A percentile compares a stretch with the other conserved stretches of the same genome.
These are phyloP conservation scores for Globisporangium echinulatum DNA, from an alignment of 352 stramenopile genomes.

Conservation along the genomic window DNA sequence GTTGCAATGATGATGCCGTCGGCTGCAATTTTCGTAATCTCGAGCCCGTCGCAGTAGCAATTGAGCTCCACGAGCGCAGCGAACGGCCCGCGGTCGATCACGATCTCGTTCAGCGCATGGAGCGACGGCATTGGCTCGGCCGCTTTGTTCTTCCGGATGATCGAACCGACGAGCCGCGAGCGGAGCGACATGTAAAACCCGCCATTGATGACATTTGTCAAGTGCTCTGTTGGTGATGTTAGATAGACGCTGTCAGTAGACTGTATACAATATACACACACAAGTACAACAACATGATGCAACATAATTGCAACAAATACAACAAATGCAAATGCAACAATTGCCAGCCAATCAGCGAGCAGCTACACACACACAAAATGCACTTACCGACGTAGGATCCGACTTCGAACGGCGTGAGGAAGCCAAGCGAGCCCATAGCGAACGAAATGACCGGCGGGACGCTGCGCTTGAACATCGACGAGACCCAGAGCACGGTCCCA, in stretches of 20 bases:
- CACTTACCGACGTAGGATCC: constrained; percentile 34
- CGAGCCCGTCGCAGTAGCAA: constrained; percentile 95
- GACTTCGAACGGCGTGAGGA: constrained; percentile 93
- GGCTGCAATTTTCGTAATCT: constrained; percentile 92
- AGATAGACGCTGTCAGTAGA: background rate
- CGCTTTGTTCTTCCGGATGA: constrained; percentile 56
- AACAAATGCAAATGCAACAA: background rate
- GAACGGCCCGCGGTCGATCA: constrained; percentile 92
- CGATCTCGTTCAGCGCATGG: constrained; percentile 98
- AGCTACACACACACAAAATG: background rate
- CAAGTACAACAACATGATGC: background rate
- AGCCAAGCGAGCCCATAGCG: constrained; percentile 93
- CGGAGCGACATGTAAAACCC: constrained; percentile 82
- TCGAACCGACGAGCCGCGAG: constrained; percentile 65
- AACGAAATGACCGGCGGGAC: constrained; percentile 94
- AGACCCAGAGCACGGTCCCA: constrained; percentile 88
- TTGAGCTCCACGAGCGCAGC: constrained; percentile 93
- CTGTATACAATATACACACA: background rate
- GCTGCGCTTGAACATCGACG: constrained; percentile 84
- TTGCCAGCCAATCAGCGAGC: background rate
- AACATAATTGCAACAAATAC: too few relatives aligned
- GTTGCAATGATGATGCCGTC: constrained; percentile 99
- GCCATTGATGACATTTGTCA: constrained; percentile 69
- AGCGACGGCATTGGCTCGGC: constrained; percentile 52
- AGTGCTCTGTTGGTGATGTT: constrained; percentile 33